Evolutionary conservation across 1,284 basidiomycete genomes (phyloP), one percentile per base, ranked within the genome.

Genomic region (Microbotryum silenes-acaulis): DNA sequence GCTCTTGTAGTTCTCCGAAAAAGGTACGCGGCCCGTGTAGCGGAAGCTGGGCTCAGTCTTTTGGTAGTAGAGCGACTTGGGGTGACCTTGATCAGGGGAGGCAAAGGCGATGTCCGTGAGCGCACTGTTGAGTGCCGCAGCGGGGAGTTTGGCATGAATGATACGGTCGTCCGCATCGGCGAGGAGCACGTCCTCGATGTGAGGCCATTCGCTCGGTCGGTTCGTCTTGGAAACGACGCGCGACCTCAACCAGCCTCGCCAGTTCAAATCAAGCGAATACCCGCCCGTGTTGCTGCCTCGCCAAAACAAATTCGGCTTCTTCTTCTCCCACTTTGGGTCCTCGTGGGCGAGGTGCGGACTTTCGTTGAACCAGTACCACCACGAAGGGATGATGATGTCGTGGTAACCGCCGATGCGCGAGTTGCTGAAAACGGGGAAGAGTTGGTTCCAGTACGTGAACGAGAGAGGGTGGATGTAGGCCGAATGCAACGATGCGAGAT

Each of bases 271-370:
- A n/a, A 51, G 14, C n/a, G 60, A 59, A 23, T 48, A 44, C 1
- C 64, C 64, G 42, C 64, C 64, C 23, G 64, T 65, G 45, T 65
- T 65, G 46, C 56, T 48, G 1, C 64, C 64, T 37, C 64, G 57
- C 64, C 64, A 65, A 56, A 57, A 65, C 18, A 65, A 25, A 46
- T 62, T 56, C 18, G 57, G 51, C 18, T 54, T 29, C 46, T 65
- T 65, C 16, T 37, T 56, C 54, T 57, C 51, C 61, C 61, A 65
- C 16, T 57, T 55, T n/a, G 48, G 37, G 37, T 65, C 64, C 25
- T 58, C 51, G 9, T 16, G 9, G 8, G 54, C 52, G 2, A 27
- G 12, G 52, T 63, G 63, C 14, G 27, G 29, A 44, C 29, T 55
- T 12, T 59, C 20, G 10, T 50, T 44, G 33, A 49, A 33, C 61